Conservation (phyloP, 441 rosid genomes). For the Syzygium syzygioides region DNA sequence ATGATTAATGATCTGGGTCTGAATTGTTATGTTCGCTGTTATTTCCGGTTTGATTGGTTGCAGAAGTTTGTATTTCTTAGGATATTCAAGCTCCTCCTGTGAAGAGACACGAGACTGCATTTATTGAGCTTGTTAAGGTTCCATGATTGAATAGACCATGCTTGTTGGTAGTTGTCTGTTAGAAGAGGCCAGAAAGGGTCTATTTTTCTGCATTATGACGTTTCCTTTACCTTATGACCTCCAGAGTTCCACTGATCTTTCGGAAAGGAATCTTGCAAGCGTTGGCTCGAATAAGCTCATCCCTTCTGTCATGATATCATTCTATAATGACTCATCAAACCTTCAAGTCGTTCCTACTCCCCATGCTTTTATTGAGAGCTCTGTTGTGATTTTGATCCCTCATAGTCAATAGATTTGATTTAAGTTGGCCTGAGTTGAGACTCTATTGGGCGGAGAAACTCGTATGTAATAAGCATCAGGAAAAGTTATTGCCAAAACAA, state of each 20-base stretch:
- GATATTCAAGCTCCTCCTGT: not conserved
- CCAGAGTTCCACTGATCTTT: not conserved
- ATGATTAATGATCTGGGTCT: not conserved
- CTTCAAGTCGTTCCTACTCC: not conserved
- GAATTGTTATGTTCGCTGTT: not conserved
- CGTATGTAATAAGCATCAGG: not conserved
- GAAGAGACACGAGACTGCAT: not conserved
- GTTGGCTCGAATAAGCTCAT: not conserved
- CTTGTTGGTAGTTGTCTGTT: not conserved
- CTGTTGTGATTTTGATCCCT: not conserved
- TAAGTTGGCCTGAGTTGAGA: not conserved
- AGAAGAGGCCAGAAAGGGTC: not conserved
- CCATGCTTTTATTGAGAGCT: not conserved
- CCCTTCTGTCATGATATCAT: not conserved
- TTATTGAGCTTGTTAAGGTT: not conserved
- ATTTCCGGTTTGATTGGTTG: not conserved
- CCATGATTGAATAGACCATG: not conserved
- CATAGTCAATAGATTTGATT: not conserved
- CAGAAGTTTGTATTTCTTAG: not conserved
- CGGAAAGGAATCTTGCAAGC: not conserved
- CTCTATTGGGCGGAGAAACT: not conserved
- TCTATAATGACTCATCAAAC: not conserved
- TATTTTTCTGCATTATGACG: not conserved
- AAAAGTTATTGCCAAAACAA: not conserved
- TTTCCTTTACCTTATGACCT: not conserved